phyloP scores from a whole-genome alignment of 1,139 yeast species.

The Debaryomyces fabryi region DNA sequence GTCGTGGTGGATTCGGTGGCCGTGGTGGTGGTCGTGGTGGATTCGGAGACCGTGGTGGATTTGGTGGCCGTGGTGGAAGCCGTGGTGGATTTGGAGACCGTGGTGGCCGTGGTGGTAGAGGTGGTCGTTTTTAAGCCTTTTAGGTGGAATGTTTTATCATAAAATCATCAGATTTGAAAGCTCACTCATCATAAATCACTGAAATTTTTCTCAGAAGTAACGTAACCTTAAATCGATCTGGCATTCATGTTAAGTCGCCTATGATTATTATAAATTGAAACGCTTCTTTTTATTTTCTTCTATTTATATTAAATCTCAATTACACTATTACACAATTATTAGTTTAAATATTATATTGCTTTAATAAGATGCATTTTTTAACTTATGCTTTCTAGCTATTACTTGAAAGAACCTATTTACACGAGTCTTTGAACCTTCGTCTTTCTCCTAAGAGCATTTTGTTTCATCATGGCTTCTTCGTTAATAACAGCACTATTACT shows the following conservation, averaged over 20 bases:
- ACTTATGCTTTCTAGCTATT: background rate
- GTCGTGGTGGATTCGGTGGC: constrained; percentile 43
- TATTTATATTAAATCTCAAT: constrained; percentile 5
- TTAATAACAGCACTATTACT: background rate
- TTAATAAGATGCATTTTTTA: constrained; percentile 4
- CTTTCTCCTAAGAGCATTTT: background rate
- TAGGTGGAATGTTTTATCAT: background rate
- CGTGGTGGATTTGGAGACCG: constrained; percentile 16
- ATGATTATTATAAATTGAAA: constrained; percentile 5
- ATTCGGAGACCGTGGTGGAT: constrained; percentile 39
- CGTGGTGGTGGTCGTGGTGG: constrained; percentile 47
- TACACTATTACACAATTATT: constrained; percentile 1
- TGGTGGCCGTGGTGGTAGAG: constrained; percentile 22
- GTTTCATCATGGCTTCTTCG: background rate
- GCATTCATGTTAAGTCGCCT: background rate
- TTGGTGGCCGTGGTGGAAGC: constrained; percentile 46
- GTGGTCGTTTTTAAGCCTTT: constrained; percentile 19
- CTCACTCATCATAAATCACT: background rate
- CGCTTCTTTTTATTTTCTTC: constrained; percentile 4
- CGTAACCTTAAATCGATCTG: background rate
- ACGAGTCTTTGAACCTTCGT: background rate
- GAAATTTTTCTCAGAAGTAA: constrained; percentile 1
- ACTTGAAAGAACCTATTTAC: background rate
- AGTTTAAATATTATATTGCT: constrained; percentile 5
- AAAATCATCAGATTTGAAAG: background rate